phyloP scores from a whole-genome alignment of 2,329 filamentous ascomycete species.

The Tolypocladium tropicale region DNA sequence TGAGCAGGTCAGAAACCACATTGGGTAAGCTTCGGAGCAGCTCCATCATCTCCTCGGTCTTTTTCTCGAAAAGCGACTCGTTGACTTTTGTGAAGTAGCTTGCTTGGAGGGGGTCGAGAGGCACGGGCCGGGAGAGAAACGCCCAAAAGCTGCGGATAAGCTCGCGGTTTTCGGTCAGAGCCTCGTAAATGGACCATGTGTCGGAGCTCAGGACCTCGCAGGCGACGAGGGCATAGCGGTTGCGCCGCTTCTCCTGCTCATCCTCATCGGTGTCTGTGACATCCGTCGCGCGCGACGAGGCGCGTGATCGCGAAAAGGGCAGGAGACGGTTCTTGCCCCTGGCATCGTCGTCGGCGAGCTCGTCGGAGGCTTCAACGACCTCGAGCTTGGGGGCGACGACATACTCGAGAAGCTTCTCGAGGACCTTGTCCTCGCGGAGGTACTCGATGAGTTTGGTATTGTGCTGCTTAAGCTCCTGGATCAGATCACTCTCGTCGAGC shows the following conservation, averaged over 20 bases:
- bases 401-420: conserved; percentile 81
- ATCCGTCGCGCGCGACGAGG: conserved; percentile 41
- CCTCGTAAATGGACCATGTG: conserved; percentile 93
- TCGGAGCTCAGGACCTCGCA: conserved; percentile 92
- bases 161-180: conserved; percentile 73
- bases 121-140: conserved; percentile 74
- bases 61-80: conserved; percentile 93
- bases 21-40: conserved; percentile 77
- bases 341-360: conserved; percentile 41
- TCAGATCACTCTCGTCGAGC: conserved; percentile 89
- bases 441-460: conserved; percentile 97
- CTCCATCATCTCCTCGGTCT: conserved; percentile 92
- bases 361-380: conserved; percentile 38
- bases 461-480: conserved; percentile 96
- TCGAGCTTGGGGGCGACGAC: conserved; percentile 71
- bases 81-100: conserved; percentile 99
- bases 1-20: conserved; percentile 74
- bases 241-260: conserved; percentile 79
- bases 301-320: conserved; percentile 41
- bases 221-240: conserved; percentile 87
- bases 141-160: conserved; percentile 81
- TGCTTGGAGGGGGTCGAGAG: conserved; percentile 85
- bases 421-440: conserved; percentile 74
- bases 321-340: conserved; percentile 31
- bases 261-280: conserved; percentile 46